Evolutionary conservation across 2,329 filamentous ascomycete genomes (phyloP), one percentile per base, ranked within the genome.

Genomic region (Proliferodiscus dingleyae): DNA sequence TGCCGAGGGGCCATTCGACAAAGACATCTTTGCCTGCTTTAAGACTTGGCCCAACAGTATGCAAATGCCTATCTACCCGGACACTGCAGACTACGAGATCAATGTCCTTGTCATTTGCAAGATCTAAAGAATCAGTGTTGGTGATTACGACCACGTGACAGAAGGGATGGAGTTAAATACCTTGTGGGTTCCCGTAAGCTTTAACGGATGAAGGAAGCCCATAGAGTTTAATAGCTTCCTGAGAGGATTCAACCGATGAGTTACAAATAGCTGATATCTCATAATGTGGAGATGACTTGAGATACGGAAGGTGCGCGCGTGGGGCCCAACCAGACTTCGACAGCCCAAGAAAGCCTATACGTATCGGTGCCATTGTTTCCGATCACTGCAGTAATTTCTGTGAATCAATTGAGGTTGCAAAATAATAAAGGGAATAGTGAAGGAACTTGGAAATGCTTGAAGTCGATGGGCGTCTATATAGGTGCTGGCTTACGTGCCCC

Each of bases 231-330:
- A 74, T 70, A 4, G 74, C 69, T 13, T 57, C 63, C 37, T 64
- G 51, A 0, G 72, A 71, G 2, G 68, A 68, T 5, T 67, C 63
- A 29, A 68, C 59, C 9, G 63, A 68, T 15, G 68, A 71, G 59
- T 77, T 77, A 52, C 70, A 68, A 1, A 77, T 62, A 6, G 73
- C 73, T n/a, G 68, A 66, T 47, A 77, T 69, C 23, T 69, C 60
- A 57, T 74, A 76, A 5, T 65, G 59, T 1, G 44, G 37, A 15
- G 40, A 45, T 5, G 24, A 29, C 26, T 55, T 46, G 13, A 61
- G 37, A 32, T 55, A 57, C 1, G 62, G 66, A 1, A 72, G 56
- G 46, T 73, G 70, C 21, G 56, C 55, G 7, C 33, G 33, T 4
- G 56, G 54, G 16, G 62, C 66, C 67, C 70, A 72, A 13, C 47